phyloP scores from a whole-genome alignment of 2,329 filamentous ascomycete genomes.

The Diatrype stigma region DNA sequence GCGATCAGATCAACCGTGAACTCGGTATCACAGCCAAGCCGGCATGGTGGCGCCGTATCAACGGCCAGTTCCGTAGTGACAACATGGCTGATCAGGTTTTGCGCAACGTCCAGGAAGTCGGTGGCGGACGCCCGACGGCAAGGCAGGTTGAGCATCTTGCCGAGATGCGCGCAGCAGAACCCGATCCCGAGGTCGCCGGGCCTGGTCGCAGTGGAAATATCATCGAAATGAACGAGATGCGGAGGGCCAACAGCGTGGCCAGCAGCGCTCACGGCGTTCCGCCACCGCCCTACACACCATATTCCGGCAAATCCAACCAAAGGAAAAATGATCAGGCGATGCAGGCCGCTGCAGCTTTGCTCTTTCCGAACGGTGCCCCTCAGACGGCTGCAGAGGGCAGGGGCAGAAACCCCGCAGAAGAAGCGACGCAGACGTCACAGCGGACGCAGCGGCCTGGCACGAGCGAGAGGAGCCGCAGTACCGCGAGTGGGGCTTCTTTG shows the following conservation, averaged over 20 bases:
- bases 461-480: slow-evolving; percentile 40
- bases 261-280: slow-evolving; percentile 20
- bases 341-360: slow-evolving; percentile 38
- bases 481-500: slow-evolving; percentile 42
- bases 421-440: slow-evolving; percentile 1
- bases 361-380: slow-evolving; percentile 42
- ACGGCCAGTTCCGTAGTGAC: slow-evolving; percentile 36
- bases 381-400: slow-evolving; percentile 28
- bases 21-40: slow-evolving; percentile 59
- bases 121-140: slow-evolving; percentile 42
- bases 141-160: slow-evolving; percentile 32
- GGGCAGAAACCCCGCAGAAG: slow-evolving; percentile 11
- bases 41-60: slow-evolving; percentile 60
- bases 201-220: slow-evolving; percentile 24
- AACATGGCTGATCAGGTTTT: slow-evolving; percentile 49
- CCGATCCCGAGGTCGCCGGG: slow-evolving; percentile 29
- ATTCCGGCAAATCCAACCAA: slow-evolving; percentile 40
- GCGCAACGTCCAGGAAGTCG: slow-evolving; percentile 52
- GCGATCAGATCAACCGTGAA: slow-evolving; percentile 51
- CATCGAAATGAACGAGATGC: slow-evolving; percentile 39
- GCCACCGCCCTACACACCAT: slow-evolving; percentile 26
- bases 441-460: slow-evolving; percentile 22
- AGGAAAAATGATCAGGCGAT: slow-evolving; percentile 42
- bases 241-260: slow-evolving; percentile 21
- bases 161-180: slow-evolving; percentile 31